Evolutionary conservation across 805 yeast genomes (phyloP).

Genomic region (Lachancea sp.): DNA sequence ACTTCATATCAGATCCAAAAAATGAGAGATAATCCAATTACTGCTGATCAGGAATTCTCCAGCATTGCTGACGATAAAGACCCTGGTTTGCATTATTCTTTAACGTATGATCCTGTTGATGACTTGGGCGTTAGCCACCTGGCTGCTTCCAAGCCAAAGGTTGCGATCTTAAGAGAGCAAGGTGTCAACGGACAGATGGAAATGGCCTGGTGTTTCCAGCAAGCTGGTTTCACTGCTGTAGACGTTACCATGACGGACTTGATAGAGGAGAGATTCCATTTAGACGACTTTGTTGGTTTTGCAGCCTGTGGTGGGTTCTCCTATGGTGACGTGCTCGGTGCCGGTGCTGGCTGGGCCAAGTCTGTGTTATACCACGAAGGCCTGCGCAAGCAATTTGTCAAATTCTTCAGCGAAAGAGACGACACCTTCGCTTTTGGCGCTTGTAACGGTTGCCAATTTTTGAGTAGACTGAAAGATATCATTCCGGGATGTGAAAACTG

Average conservation of each 20-base stretch:
- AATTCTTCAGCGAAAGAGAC: conserved; percentile 75
- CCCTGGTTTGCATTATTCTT: conserved; percentile 81
- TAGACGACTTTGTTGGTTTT: conserved; percentile 80
- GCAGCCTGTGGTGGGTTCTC: conserved; percentile 99
- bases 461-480: conserved; percentile 69
- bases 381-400: conserved; percentile 68
- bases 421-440: conserved; percentile 98
- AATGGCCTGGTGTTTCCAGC: conserved; percentile 95
- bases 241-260: conserved; percentile 97
- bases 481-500: conserved; percentile 89
- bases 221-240: conserved; percentile 88
- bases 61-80: conserved; percentile 71
- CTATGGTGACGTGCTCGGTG: conserved; percentile 97
- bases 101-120: conserved; percentile 60
- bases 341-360: conserved; percentile 99
- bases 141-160: conserved; percentile 56
- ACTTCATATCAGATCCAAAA: conserved; percentile 88
- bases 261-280: conserved; percentile 59
- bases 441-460: conserved; percentile 97
- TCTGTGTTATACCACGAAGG: conserved; percentile 79
- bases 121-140: conserved; percentile 36
- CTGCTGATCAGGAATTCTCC: conserved; percentile 81
- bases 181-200: conserved; percentile 98
- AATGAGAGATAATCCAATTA: conserved; percentile 87
- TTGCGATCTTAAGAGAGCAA: conserved; percentile 95